phyloP scores from a whole-genome alignment of 2,329 filamentous ascomycete species.

The Penicillium sp. region DNA sequence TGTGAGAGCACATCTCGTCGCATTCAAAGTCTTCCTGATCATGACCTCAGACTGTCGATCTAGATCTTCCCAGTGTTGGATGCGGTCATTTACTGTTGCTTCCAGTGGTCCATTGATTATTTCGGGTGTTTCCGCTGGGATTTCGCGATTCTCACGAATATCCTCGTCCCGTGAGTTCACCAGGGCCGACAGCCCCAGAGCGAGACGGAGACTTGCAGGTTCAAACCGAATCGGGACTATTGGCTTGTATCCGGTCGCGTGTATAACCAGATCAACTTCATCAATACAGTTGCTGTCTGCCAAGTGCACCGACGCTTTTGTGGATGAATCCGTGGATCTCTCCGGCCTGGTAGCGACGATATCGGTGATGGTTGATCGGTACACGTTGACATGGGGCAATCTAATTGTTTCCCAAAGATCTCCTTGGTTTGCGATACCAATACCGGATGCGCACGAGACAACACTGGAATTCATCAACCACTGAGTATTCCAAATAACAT shows the following conservation, averaged over 20 bases:
- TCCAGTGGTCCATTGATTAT: background rate
- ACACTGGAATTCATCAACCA: conserved; percentile 10
- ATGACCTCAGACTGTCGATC: conserved; percentile 9
- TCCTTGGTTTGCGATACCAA: conserved; percentile 26
- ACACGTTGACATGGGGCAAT: conserved; percentile 19
- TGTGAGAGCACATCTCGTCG: background rate
- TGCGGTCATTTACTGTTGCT: background rate
- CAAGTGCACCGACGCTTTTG: conserved; percentile 4
- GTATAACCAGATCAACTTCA: conserved; percentile 19
- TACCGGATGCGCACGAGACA: conserved; percentile 19
- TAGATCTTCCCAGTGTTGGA: conserved; percentile 12
- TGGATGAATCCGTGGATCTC: background rate
- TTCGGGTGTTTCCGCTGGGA: background rate
- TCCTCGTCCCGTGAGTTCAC: background rate
- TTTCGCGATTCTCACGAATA: background rate
- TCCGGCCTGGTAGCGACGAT: background rate
- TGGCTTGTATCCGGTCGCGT: conserved; percentile 26
- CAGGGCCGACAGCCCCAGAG: conserved; percentile 16
- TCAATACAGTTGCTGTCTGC: conserved; percentile 11
- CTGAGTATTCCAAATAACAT: too few species aligned
- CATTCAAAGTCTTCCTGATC: conserved; percentile 8
- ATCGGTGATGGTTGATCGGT: conserved; percentile 19
- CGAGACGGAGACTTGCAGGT: conserved; percentile 12
- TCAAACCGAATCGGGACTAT: conserved; percentile 20
- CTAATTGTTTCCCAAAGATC: conserved; percentile 26